A percentile compares a stretch with the other conserved stretches of the same genome.
Evolutionary conservation across 257 asterid genomes (phyloP).

Genomic region (Fraxinus quadrangulata): DNA sequence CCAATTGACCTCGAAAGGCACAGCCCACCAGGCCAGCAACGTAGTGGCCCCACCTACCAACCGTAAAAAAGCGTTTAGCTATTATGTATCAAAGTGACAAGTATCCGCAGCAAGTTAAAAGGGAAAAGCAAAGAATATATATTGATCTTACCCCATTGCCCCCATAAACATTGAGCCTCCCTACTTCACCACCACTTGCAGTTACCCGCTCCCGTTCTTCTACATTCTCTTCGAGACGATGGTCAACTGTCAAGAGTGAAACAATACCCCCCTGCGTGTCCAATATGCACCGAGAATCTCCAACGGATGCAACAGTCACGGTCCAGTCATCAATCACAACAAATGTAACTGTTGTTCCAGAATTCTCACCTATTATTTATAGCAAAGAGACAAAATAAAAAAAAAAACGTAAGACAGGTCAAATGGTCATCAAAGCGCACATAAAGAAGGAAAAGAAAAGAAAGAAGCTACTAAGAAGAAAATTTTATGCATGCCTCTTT

Average conservation of each 20-base stretch:
- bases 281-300: constrained; percentile 95
- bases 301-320: constrained; percentile 98
- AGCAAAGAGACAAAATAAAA: constrained; percentile 28
- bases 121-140: constrained; percentile 5
- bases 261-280: constrained; percentile 93
- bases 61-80: neutral
- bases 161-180: constrained; percentile 87
- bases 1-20: constrained; percentile 99
- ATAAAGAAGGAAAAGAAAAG: neutral
- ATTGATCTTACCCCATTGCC: constrained; percentile 67
- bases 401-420: constrained; percentile 18
- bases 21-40: constrained; percentile 99
- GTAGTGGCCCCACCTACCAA: constrained; percentile 91
- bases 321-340: constrained; percentile 99
- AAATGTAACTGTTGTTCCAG: constrained; percentile 95
- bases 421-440: neutral
- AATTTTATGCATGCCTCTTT: constrained; percentile 49
- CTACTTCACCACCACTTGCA: constrained; percentile 98
- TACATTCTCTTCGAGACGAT: constrained; percentile 87
- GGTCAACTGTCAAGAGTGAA: constrained; percentile 92
- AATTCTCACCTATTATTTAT: constrained; percentile 77
- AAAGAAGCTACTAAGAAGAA: neutral
- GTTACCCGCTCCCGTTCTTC: constrained; percentile 95
- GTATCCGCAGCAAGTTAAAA: neutral
- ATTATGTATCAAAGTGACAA: neutral